Evolutionary conservation across 108 stramenopile genomes (phyloP).

Genomic region (Nitzschia palea): DNA sequence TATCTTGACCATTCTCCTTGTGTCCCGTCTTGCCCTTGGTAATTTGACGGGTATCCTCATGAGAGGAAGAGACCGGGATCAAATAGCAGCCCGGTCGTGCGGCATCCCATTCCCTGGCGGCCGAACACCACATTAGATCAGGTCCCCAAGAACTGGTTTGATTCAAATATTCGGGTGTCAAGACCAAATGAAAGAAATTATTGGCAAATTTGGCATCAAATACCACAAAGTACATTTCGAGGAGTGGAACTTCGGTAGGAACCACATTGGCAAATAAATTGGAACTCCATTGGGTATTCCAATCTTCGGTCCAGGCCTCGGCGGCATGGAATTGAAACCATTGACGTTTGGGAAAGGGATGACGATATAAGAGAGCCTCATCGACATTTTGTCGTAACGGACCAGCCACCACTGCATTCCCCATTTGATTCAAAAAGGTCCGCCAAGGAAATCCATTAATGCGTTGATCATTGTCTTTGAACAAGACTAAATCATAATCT

Average conservation of each 20-base stretch:
- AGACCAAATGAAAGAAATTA: slow-evolving; percentile 15
- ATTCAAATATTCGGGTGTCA: slow-evolving; percentile 11
- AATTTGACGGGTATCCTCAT: slow-evolving; percentile 18
- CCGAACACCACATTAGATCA: slow-evolving; percentile 19
- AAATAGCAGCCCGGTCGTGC: slow-evolving; percentile 9
- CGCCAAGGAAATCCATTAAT: slow-evolving; percentile 15
- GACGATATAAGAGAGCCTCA: slow-evolving; percentile 11
- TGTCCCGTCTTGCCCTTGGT: slow-evolving; percentile 7
- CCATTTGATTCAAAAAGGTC: slow-evolving; percentile 8
- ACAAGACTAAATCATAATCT: slow-evolving; percentile 17
- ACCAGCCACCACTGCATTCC: slow-evolving; percentile 1
- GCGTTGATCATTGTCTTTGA: slow-evolving; percentile 19
- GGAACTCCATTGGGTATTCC: slow-evolving; percentile 20
- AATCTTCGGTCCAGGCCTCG: slow-evolving; percentile 18
- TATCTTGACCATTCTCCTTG: slow-evolving; percentile 5
- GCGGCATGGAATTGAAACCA: slow-evolving; percentile 24
- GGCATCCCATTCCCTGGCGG: slow-evolving; percentile 3
- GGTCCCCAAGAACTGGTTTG: slow-evolving; percentile 17
- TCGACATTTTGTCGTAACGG: slow-evolving; percentile 8
- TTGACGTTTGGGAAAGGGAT: slow-evolving; percentile 14
- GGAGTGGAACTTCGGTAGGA: slow-evolving; percentile 12
- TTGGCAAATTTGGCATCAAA: slow-evolving; percentile 31
- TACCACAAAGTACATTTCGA: slow-evolving; percentile 30
- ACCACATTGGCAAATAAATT: slow-evolving; percentile 5
- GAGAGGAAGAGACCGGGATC: slow-evolving; percentile 9